Conservation (phyloP, 2,329 filamentous ascomycete genomes). For the Coniochaeta hoffmannii region DNA sequence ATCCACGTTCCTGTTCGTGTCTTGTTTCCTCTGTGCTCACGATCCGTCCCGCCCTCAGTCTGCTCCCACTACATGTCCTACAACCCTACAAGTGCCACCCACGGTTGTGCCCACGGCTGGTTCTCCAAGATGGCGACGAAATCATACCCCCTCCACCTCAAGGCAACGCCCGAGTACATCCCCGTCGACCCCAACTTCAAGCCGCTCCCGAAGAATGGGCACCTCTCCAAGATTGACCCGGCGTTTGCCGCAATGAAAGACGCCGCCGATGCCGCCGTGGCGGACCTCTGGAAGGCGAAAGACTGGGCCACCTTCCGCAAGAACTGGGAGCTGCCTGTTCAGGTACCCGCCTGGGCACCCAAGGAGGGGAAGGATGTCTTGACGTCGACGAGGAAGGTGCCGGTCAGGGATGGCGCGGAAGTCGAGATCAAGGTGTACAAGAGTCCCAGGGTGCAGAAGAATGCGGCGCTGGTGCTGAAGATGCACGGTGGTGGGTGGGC, state of each 20-base stretch:
- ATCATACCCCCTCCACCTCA: slow-evolving; percentile 12
- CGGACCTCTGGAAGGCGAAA: slow-evolving; percentile 19
- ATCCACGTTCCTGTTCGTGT: neutral
- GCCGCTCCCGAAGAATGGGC: slow-evolving; percentile 26
- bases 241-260: slow-evolving; percentile 20
- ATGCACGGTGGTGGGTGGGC: slow-evolving; percentile 30
- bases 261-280: slow-evolving; percentile 17
- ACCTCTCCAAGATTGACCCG: slow-evolving; percentile 24
- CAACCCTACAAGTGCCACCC: neutral
- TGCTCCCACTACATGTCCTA: neutral
- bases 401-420: slow-evolving; percentile 23
- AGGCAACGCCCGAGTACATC: slow-evolving; percentile 20
- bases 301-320: slow-evolving; percentile 21
- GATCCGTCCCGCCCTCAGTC: neutral
- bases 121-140: slow-evolving; percentile 2
- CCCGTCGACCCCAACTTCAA: slow-evolving; percentile 21
- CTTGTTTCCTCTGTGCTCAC: too few species aligned
- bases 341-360: slow-evolving; percentile 20
- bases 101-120: slow-evolving; percentile 1
- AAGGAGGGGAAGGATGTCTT: slow-evolving; percentile 24
- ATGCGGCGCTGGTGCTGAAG: slow-evolving; percentile 21
- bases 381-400: slow-evolving; percentile 19
- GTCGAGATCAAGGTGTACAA: slow-evolving; percentile 27
- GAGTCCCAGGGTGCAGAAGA: slow-evolving; percentile 13
- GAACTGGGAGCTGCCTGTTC: slow-evolving; percentile 15